phyloP scores from a whole-genome alignment of 805 yeast species.

The Diddensiella transvaalensis region DNA sequence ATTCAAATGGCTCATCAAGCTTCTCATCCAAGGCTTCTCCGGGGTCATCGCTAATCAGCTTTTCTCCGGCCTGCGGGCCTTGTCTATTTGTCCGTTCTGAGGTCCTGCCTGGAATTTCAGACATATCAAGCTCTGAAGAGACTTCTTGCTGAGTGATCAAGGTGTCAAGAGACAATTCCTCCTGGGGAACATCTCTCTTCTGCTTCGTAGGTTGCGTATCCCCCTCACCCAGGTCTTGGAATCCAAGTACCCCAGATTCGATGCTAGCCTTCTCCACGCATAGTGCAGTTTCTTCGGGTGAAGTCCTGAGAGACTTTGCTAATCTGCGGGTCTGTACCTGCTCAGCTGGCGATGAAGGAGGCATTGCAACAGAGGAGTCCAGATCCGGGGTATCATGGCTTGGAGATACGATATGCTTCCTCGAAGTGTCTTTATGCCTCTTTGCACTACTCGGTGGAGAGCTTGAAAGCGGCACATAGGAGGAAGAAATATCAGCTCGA shows the following conservation, averaged over 20 bases:
- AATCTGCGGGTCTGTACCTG: neutral
- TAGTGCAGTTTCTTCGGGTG: neutral
- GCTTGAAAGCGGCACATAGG: too few species aligned
- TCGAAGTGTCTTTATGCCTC: neutral
- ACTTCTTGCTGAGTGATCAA: neutral
- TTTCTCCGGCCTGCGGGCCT: neutral
- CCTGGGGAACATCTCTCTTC: neutral
- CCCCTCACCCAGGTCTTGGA: neutral
- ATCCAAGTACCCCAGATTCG: neutral
- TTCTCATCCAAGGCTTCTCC: neutral
- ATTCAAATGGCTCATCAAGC: neutral
- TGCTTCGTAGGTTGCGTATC: neutral
- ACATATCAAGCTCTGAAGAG: too few species aligned
- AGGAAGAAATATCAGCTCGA: neutral
- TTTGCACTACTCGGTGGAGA: neutral
- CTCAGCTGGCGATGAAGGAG: neutral
- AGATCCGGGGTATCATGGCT: neutral
- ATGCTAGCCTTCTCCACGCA: neutral
- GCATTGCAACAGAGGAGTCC: neutral
- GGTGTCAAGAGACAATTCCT: neutral
- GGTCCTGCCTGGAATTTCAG: too few species aligned
- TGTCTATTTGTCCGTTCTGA: too few species aligned
- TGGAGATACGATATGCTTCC: neutral
- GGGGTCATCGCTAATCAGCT: neutral
- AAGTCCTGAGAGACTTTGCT: neutral